Evolutionary conservation across 2,329 filamentous ascomycete species (phyloP), one percentile per base, ranked within the genome.

Genomic region (Akanthomyces muscarius): DNA sequence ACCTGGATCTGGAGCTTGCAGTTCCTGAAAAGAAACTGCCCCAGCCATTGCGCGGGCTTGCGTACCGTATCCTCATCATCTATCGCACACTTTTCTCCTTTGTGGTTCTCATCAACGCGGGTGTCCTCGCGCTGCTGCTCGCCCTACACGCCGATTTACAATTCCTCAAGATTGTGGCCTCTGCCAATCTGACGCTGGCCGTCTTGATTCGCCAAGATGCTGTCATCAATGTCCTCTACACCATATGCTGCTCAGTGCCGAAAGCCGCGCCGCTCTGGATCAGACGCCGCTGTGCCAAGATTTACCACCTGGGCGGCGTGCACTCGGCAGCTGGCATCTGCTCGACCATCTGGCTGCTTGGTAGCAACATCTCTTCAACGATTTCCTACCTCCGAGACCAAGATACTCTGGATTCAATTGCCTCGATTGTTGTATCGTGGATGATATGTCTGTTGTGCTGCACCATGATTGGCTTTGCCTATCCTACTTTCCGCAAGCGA

Each of bases 401-500:
- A 11, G 21, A 25, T 1, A 28, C 38, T 2, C 4, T n/a, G 5
- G 59, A 61, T 21, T 61, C 59, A 33, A 71, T 81, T 36, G 72
- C 76, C 51, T 75, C 73, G 14, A 69, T 76, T 41, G 76, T 81
- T 14, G 72, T 89, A 30, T 82, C 84, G 14, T 88, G 84, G 69
- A 70, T 86, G 47, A 79, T 90, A 47, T 77, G 85, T 51, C 71
- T 76, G 2, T 77, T 91, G 57, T 79, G 90, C 67, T 69, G 84
- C 62, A 69, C 77, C 45, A 88, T 92, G 69, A 79, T 89, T 57
- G 75, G 78, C 53, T 83, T 86, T 58, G 87, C 90, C 2, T 82
- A 88, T 71, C 89, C 90, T 3, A 71, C 73, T 11, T 79, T 92
- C 67, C 85, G 90, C 25, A 78, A 80, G 67, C 81, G 78, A 53